phyloP scores from a whole-genome alignment of 257 asterid species.

The Solanum stenotomum region DNA sequence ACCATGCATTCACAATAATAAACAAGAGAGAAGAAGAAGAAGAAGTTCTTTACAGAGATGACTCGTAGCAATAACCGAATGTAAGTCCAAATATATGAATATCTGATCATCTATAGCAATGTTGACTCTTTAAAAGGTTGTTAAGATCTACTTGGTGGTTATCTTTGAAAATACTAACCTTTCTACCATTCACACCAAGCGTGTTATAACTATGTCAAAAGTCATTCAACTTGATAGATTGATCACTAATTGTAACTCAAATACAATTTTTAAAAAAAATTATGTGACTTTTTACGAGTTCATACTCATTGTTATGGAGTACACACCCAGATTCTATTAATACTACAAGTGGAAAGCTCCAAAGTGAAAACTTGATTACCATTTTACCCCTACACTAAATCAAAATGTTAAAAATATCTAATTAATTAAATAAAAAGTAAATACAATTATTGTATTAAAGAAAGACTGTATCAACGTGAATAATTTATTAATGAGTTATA shows the following conservation, averaged over 20 bases:
- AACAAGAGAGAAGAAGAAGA: background rate
- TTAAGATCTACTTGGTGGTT: background rate
- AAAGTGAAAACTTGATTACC: background rate
- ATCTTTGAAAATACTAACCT: background rate
- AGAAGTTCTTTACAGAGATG: background rate
- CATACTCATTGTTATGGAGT: background rate
- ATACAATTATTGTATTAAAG: background rate
- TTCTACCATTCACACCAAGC: background rate
- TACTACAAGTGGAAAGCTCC: background rate
- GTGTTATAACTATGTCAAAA: background rate
- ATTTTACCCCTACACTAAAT: background rate
- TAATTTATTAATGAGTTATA: background rate
- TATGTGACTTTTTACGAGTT: background rate
- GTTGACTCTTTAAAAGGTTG: background rate
- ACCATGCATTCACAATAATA: background rate
- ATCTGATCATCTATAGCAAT: background rate
- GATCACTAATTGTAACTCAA: background rate
- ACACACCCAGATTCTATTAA: background rate
- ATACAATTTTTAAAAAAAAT: background rate
- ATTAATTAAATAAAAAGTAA: background rate
- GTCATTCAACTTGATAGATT: background rate
- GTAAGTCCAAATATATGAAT: background rate
- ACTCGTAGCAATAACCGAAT: background rate
- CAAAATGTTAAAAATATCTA: background rate
- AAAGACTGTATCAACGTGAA: background rate